Conservation (phyloP, 768 basidiomycete species). For the Lyophyllum semitale region DNA sequence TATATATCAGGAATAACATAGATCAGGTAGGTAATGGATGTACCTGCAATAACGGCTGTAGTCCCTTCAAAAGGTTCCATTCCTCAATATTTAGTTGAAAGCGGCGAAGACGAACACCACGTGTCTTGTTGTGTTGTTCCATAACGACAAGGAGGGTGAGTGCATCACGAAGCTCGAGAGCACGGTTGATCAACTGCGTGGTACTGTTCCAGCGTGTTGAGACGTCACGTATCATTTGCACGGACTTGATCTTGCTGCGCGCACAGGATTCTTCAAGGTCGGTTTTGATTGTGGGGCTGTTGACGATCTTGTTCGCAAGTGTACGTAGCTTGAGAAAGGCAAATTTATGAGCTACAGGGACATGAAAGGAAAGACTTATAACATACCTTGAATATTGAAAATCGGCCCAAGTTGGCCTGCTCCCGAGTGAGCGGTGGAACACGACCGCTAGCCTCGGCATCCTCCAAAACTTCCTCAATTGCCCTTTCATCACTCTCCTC, state of each 20-base stretch:
- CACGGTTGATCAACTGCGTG: constrained; percentile 14
- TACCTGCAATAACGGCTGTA: constrained; percentile 1
- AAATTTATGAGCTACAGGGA: neutral
- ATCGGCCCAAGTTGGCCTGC: neutral
- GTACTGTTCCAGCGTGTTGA: constrained; percentile 26
- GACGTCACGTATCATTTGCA: constrained; percentile 16
- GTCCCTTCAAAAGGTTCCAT: constrained; percentile 20
- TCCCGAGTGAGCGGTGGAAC: neutral
- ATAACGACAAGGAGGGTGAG: constrained; percentile 16
- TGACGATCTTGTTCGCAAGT: neutral
- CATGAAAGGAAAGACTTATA: no score
- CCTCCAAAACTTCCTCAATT: neutral
- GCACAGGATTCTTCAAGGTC: constrained; percentile 3
- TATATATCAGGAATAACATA: no score
- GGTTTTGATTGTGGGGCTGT: neutral
- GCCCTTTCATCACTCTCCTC: constrained; percentile 1
- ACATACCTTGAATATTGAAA: constrained; percentile 6
- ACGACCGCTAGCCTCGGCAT: neutral
- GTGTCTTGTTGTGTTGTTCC: constrained; percentile 14
- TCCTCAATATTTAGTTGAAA: constrained; percentile 16
- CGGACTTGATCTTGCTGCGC: neutral
- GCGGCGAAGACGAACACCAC: constrained; percentile 7
- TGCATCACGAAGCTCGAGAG: constrained; percentile 14
- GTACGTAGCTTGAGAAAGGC: neutral
- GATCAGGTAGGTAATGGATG: neutral